Evolutionary conservation across 495 filamentous ascomycete species (phyloP), one percentile per base, ranked within the genome.

Genomic region (Tuber indicum): DNA sequence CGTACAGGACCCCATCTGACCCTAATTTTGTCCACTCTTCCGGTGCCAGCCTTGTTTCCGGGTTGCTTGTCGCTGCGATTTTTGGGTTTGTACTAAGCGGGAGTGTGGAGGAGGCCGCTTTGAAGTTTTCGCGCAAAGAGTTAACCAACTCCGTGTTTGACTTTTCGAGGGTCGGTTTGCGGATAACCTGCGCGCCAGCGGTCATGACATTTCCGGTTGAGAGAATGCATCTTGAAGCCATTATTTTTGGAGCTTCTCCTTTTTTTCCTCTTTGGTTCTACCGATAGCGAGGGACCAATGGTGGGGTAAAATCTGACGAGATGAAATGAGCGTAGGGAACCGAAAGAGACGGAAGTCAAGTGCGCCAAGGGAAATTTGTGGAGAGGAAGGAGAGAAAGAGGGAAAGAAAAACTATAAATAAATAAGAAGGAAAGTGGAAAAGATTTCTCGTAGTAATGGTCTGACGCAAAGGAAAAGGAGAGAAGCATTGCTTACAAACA

Each of bases 171-270:
- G 82, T 74, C 7, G 82, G 82, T 17, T 81, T 79, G 73, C 84
- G 84, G 72, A 86, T 81, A 0, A 78, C 78, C 45, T 83, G 81
- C 2, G 83, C 81, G 62, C 84, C 85, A 17, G 79, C 75, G 41
- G 81, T 76, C 76, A 79, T 84, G 62, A 83, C 80, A 58, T 83
- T 80, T 47, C 79, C 79, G 39, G 83, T 83, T 21, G 71, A 75
- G 44, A 83, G 77, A 41, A 83, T 80, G 36, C 52, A 80, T 80
- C 58, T 74, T 71, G 77, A 73, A 14, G 36, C 16, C 79, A 81
- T 81, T 58, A 49, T 81, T 72, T 26, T n/a, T 62, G n/a, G n/a
- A n/a, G 52, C 10, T 16, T 32, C 52, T 32, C n/a, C 26, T 5
- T 62, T 62, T 73, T 70, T 21, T 62, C n/a, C 19, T 45, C 42